These are phyloP conservation scores for Boletus eberwhitei DNA, from an alignment of 768 basidiomycete genomes.

Conservation along the genomic window DNA sequence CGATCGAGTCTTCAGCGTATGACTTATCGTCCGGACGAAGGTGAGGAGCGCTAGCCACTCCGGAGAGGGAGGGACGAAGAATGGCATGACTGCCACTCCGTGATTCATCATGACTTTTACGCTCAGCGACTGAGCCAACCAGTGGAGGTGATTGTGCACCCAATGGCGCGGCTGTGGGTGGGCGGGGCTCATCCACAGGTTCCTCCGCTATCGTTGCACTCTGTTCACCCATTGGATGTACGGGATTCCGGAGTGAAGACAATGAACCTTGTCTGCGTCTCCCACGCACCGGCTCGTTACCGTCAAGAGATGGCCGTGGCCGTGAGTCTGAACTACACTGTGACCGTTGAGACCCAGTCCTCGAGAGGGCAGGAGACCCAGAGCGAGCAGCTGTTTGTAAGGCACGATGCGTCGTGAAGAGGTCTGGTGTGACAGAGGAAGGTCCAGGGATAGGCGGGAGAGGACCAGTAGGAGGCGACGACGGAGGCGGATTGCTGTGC, in stretches of 20 bases:
- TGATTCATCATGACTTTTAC: slow-evolving; percentile 6
- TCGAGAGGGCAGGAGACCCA: slow-evolving; percentile 24
- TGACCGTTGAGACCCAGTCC: slow-evolving; percentile 15
- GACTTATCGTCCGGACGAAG: slow-evolving; percentile 1
- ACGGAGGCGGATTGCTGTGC: slow-evolving; percentile 51
- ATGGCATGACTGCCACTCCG: slow-evolving; percentile 22
- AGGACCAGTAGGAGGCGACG: slow-evolving; percentile 53
- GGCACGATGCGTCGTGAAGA: slow-evolving; percentile 40
- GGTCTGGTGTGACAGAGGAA: slow-evolving; percentile 50
- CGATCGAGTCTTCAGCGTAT: slow-evolving; percentile 24
- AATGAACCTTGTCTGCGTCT: slow-evolving; percentile 26
- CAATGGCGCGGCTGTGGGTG: background rate
- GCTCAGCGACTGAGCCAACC: slow-evolving; percentile 5
- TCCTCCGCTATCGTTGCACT: slow-evolving; percentile 20
- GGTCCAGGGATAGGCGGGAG: slow-evolving; percentile 68
- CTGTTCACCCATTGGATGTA: slow-evolving; percentile 10
- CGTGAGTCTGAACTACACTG: slow-evolving; percentile 17
- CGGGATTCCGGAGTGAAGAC: slow-evolving; percentile 28
- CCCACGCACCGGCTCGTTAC: slow-evolving; percentile 9
- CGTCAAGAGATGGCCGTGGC: slow-evolving; percentile 16
- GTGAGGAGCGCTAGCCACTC: slow-evolving; percentile 4
- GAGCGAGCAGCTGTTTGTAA: slow-evolving; percentile 21
- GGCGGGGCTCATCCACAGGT: background rate
- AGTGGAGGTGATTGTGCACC: background rate
- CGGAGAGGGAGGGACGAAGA: slow-evolving; percentile 16